These are phyloP conservation scores for Chrysosporium keratinophilum DNA, from an alignment of 2,329 filamentous ascomycete genomes.

Conservation along the genomic window DNA sequence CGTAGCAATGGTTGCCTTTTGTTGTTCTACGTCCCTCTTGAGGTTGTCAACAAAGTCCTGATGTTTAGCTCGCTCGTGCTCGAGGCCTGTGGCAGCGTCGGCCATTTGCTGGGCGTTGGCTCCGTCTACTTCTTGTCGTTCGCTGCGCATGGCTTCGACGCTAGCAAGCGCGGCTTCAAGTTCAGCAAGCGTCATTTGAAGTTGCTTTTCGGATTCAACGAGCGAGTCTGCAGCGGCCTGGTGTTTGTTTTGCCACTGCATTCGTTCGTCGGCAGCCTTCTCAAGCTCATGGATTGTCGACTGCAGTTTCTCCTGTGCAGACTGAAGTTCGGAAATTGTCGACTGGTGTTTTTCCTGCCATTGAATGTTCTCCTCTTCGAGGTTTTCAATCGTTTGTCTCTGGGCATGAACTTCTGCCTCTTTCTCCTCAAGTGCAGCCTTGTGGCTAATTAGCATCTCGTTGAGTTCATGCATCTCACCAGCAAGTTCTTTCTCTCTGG, in stretches of 20 bases:
- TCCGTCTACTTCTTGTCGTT: conserved; percentile 30
- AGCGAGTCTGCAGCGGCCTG: conserved; percentile 58
- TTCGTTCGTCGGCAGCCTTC: conserved; percentile 43
- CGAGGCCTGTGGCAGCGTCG: conserved; percentile 37
- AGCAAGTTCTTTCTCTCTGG: conserved; percentile 63
- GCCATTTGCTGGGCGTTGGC: conserved; percentile 27
- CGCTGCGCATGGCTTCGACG: conserved; percentile 38
- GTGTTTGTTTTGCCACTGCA: conserved; percentile 64
- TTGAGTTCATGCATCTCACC: conserved; percentile 61
- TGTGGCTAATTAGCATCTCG: conserved; percentile 38
- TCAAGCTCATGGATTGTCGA: conserved; percentile 65
- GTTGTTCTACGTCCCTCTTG: conserved; percentile 67
- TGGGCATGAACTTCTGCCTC: conserved; percentile 28
- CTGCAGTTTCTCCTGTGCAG: conserved; percentile 60
- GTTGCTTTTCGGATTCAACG: conserved; percentile 59
- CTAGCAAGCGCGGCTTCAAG: conserved; percentile 57
- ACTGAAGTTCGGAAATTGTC: conserved; percentile 58
- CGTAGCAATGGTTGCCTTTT: conserved; percentile 60
- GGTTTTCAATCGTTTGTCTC: conserved; percentile 50
- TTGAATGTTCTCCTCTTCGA: conserved; percentile 58
- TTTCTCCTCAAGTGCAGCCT: conserved; percentile 10
- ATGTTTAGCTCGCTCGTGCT: conserved; percentile 47
- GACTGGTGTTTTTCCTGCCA: conserved; percentile 68
- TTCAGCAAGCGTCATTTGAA: conserved; percentile 60
- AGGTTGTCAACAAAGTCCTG: conserved; percentile 52